These are phyloP conservation scores for Colletotrichum sp. DNA, from an alignment of 2,329 filamentous ascomycete species.

Conservation along the genomic window DNA sequence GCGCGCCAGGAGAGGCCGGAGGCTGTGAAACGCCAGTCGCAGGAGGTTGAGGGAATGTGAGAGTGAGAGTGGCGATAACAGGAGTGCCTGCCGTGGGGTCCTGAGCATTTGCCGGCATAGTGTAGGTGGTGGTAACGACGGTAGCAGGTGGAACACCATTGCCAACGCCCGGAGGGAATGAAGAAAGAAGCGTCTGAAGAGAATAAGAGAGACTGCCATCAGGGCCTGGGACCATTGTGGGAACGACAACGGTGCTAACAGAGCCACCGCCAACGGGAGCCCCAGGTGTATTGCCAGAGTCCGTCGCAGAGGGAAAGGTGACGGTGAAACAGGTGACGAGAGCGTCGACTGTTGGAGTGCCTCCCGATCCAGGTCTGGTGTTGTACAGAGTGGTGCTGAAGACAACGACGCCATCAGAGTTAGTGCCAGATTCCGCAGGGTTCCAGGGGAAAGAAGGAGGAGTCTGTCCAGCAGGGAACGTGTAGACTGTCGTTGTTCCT, in stretches of 20 bases:
- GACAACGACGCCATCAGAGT: neutral
- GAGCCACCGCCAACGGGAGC: neutral
- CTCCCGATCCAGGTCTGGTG: constrained; percentile 1
- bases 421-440: neutral
- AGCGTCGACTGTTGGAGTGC: constrained; percentile 9
- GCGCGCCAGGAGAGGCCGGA: neutral
- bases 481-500: neutral
- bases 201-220: constrained; percentile 34
- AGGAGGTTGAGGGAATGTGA: constrained; percentile 1
- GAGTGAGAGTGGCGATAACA: constrained; percentile 27
- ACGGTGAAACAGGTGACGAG: constrained; percentile 31
- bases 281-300: neutral
- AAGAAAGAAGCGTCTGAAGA: constrained; percentile 34
- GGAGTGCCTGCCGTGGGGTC: neutral
- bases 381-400: constrained; percentile 21
- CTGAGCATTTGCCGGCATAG: constrained; percentile 31
- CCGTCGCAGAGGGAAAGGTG: constrained; percentile 13
- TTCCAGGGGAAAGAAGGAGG: constrained; percentile 6
- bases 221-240: constrained; percentile 27
- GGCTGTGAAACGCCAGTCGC: neutral
- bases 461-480: neutral
- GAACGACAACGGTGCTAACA: constrained; percentile 1
- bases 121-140: constrained; percentile 24
- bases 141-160: neutral
- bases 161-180: constrained; percentile 24